Conservation (phyloP, 176 grass and related monocot genomes). For the Eragrostis nindensis region DNA sequence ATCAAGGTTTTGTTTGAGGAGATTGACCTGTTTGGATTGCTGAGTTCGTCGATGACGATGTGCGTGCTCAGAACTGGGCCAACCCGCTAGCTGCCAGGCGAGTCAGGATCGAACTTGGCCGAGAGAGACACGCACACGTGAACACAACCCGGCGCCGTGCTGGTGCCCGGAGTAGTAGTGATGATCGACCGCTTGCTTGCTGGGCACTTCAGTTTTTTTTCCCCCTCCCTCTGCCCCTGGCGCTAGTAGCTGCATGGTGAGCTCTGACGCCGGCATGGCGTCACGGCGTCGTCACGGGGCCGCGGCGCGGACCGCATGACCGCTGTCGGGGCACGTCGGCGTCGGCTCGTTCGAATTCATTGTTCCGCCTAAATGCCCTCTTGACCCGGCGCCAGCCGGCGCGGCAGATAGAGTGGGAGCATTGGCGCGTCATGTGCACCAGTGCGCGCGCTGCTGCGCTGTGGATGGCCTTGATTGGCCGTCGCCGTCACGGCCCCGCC, state of each 20-base stretch:
- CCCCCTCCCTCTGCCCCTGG: too few species aligned
- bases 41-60: not conserved
- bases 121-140: constrained; percentile 42
- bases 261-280: constrained; percentile 11
- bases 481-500: constrained; percentile 26
- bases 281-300: constrained; percentile 43
- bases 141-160: not conserved
- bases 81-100: not conserved
- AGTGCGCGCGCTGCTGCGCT: not conserved
- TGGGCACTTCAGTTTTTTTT: not conserved
- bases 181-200: constrained; percentile 1
- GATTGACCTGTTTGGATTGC: not conserved
- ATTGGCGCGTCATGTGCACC: not conserved
- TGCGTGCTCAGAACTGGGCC: not conserved
- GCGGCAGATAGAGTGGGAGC: not conserved
- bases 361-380: constrained; percentile 28
- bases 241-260: too few species aligned
- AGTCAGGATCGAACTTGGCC: not conserved
- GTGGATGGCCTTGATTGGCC: not conserved
- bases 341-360: constrained; percentile 34
- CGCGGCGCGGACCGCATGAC: too few species aligned
- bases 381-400: constrained; percentile 28
- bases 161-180: not conserved
- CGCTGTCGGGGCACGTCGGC: constrained; percentile 42
- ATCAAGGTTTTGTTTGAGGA: not conserved